Base-by-base conservation (phyloP, 2,329 filamentous ascomycete species). In the Curvularia verruculosa region DNA sequence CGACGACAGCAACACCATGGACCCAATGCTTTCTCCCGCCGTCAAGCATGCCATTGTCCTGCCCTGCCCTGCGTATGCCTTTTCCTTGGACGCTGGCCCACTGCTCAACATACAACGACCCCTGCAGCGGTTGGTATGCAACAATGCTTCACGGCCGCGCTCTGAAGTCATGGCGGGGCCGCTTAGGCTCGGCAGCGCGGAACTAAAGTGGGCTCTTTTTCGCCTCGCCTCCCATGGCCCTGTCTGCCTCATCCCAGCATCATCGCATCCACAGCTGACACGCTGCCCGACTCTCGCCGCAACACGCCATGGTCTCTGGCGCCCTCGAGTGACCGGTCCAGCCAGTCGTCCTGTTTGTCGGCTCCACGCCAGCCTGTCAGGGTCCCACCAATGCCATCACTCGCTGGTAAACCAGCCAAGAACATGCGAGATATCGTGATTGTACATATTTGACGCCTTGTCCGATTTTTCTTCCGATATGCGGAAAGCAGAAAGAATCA, bases 231-330 rank as follows among this genome's bases (percentile, higher is more conserved):
- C 54, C 49, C 53, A 59, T 48, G 49, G 47, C 57, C 54, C 28
- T 40, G 7, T 19, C 34, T 49, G 45, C 45, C 59, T 57, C 54
- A 46, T 28, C 51, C 36, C 47, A 53, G 40, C 43, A 53, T 44
- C 24, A 49, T 49, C 6, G 50, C 50, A 39, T 45, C 45, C 50
- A 57, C 45, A 54, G 24, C 39, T 34, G 45, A 54, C 44, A 44
- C 49, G 29, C 55, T 72, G 67, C 61, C 72, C 71, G 71, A 72
- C 19, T 72, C 71, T 73, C 68, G 66, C 72, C 72, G 72, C 60
- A 62, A 58, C 63, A 63, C 62, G 54, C 54, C 28, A 28, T 29
- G 28, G 5, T 5, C 8, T 26, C 24, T 26, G 24, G 24, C 24
- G 24, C 26, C 26, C 4, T 29, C 7, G 26, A 8, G 10, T 29